Conservation (phyloP, 495 filamentous ascomycete species). For the Cairneyella variabilis region DNA sequence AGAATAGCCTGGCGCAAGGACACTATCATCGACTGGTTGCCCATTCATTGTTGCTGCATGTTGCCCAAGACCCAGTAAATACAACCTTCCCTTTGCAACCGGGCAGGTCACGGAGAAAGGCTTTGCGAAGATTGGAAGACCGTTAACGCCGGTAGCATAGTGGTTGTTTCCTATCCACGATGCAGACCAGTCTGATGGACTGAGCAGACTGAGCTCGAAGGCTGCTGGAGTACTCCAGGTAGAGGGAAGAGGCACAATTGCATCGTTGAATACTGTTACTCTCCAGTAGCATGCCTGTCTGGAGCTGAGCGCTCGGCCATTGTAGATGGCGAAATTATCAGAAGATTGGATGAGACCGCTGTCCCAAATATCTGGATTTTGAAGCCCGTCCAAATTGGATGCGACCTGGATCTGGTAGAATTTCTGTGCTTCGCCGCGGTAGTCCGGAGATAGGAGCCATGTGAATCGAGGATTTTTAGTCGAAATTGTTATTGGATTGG, state of each 20-base stretch:
- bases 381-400: background rate
- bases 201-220: background rate
- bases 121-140: background rate
- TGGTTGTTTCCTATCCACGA: background rate
- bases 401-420: conserved; percentile 1
- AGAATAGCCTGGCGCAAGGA: conserved; percentile 2
- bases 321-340: background rate
- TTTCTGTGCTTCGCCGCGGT: background rate
- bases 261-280: background rate
- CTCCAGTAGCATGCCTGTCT: background rate
- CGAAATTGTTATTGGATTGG: background rate
- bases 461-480: background rate
- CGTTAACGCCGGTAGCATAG: background rate
- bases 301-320: background rate
- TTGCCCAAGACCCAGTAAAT: conserved; percentile 1
- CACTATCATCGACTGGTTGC: background rate
- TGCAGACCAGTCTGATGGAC: background rate
- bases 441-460: background rate
- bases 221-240: background rate
- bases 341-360: background rate
- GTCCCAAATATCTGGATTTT: background rate
- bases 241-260: background rate
- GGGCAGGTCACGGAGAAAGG: background rate
- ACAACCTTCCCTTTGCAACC: background rate
- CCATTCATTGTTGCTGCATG: background rate